Evolutionary conservation across 192 early-diverging fungal genomes (phyloP).

Genomic region (Coemansia sp.): DNA sequence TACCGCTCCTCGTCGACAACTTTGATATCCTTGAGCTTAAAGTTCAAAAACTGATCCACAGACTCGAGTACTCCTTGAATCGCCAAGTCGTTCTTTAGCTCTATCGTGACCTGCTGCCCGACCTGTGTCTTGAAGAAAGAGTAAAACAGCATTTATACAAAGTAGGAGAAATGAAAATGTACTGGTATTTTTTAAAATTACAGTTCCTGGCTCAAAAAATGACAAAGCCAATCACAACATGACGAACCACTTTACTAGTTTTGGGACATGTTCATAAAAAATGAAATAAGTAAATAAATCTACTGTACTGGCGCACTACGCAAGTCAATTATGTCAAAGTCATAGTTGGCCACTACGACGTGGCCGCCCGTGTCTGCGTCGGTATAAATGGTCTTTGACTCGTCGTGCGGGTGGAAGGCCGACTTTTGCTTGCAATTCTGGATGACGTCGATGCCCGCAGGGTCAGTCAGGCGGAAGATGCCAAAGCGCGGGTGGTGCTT

Average conservation of each 20-base stretch:
- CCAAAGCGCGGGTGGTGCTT: conserved; percentile 71
- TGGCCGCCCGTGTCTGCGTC: conserved; percentile 49
- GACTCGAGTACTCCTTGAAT: conserved; percentile 93
- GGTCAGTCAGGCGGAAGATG: conserved; percentile 86
- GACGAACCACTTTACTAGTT: background rate
- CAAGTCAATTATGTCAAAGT: conserved; percentile 55
- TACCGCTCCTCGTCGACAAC: conserved; percentile 89
- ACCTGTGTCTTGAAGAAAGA: conserved; percentile 99
- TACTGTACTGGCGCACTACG: conserved; percentile 20
- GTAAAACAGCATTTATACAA: conserved; percentile 85
- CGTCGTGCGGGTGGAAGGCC: conserved; percentile 81
- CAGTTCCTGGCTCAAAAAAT: background rate
- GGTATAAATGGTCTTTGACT: conserved; percentile 42
- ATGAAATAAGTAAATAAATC: background rate
- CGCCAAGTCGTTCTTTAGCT: conserved; percentile 98
- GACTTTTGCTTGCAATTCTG: conserved; percentile 68
- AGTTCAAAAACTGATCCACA: conserved; percentile 99
- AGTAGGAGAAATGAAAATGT: background rate
- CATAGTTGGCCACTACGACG: conserved; percentile 44
- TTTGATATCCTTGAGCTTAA: conserved; percentile 92
- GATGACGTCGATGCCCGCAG: conserved; percentile 79
- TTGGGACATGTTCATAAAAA: conserved; percentile 3
- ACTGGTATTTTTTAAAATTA: background rate
- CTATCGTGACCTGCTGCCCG: conserved; percentile 92
- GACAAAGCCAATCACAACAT: background rate